phyloP scores from a whole-genome alignment of 2,329 filamentous ascomycete species.

The Coniochaeta hoffmannii region DNA sequence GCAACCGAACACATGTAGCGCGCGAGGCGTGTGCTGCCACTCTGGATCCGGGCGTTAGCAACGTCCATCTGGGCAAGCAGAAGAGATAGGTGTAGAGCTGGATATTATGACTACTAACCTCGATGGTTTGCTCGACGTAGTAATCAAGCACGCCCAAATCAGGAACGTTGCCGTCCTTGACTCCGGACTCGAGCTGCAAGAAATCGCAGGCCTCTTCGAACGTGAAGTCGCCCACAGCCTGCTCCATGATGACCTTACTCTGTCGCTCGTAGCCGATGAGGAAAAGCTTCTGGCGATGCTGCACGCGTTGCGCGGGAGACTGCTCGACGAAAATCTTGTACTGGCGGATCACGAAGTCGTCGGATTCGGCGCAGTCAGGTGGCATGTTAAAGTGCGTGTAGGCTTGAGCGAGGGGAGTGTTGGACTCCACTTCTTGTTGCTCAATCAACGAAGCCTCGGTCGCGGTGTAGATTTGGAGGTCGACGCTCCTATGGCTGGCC shows the following conservation, averaged over 20 bases:
- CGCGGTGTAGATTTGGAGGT: conserved; percentile 14
- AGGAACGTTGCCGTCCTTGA: neutral
- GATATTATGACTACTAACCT: neutral
- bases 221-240: conserved; percentile 11
- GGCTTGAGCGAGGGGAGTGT: conserved; percentile 8
- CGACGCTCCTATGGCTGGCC: conserved; percentile 7
- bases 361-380: conserved; percentile 5
- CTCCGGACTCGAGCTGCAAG: conserved; percentile 8
- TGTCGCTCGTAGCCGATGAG: conserved; percentile 18
- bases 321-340: conserved; percentile 15
- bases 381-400: conserved; percentile 18
- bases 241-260: conserved; percentile 11
- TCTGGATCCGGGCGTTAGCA: neutral
- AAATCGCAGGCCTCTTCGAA: conserved; percentile 14
- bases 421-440: neutral
- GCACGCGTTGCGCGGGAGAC: conserved; percentile 17
- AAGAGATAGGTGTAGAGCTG: neutral
- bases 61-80: neutral
- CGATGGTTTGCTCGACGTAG: neutral
- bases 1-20: neutral
- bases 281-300: conserved; percentile 19
- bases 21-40: neutral
- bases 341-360: conserved; percentile 14
- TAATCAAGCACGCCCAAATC: neutral
- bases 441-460: conserved; percentile 2